Percentiles rank a stretch among this genome's conserved stretches.
phyloP scores from a whole-genome alignment of 495 filamentous ascomycete genomes.

The Xylaria castorea region DNA sequence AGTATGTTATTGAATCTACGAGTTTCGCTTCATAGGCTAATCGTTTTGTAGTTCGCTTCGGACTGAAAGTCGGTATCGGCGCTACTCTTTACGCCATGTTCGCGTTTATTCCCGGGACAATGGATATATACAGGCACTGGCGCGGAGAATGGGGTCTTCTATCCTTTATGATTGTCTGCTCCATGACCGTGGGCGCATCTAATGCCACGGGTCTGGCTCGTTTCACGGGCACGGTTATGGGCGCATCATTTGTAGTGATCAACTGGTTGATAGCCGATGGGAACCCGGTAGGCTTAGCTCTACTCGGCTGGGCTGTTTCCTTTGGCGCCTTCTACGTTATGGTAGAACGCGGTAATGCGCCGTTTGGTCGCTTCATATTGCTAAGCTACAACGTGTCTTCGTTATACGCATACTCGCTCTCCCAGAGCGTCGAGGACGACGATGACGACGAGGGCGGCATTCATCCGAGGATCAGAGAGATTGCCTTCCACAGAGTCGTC shows the following conservation, averaged over 20 bases:
- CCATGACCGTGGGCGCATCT: conserved; percentile 94
- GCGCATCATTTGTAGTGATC: conserved; percentile 74
- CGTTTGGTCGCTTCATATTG: conserved; percentile 90
- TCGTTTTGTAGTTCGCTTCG: conserved; percentile 63
- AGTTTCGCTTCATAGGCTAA: conserved; percentile 37
- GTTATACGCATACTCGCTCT: conserved; percentile 90
- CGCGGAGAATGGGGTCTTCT: conserved; percentile 95
- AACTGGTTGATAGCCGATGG: conserved; percentile 78
- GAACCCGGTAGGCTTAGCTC: conserved; percentile 74
- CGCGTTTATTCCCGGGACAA: conserved; percentile 78
- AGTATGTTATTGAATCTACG: conserved; percentile 44
- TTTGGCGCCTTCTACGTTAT: conserved; percentile 89
- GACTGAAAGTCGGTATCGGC: conserved; percentile 89
- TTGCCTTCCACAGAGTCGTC: conserved; percentile 86
- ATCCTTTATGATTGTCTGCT: conserved; percentile 97
- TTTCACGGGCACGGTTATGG: conserved; percentile 87
- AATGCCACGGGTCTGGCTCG: conserved; percentile 89
- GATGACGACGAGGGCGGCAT: conserved; percentile 86
- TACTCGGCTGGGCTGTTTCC: conserved; percentile 81
- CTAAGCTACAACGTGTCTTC: conserved; percentile 97
- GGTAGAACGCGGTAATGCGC: conserved; percentile 79
- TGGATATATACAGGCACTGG: conserved; percentile 86
- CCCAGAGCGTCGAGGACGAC: conserved; percentile 77
- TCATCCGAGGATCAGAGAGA: conserved; percentile 82
- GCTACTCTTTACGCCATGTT: conserved; percentile 86